These are phyloP conservation scores for Globisporangium uncinulatum DNA, from an alignment of 352 stramenopile genomes.

Conservation along the genomic window DNA sequence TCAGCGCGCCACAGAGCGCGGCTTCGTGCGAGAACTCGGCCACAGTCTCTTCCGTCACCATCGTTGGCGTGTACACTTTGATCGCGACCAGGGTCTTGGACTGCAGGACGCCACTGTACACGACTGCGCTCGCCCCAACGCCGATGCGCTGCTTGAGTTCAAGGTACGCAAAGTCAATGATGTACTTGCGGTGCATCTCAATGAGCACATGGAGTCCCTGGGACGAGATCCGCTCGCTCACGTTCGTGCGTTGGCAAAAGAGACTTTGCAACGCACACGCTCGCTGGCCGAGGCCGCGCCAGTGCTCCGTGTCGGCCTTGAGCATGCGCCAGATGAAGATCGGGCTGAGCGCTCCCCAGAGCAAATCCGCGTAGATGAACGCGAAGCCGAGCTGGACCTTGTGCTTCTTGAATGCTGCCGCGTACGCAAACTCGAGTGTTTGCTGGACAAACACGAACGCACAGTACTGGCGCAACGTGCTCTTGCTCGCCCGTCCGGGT, in stretches of 20 bases:
- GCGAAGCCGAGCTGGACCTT: constrained; percentile 13
- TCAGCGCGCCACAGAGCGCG: constrained; percentile 28
- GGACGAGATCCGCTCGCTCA: constrained; percentile 36
- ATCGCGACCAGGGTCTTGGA: constrained; percentile 34
- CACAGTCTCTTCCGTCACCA: constrained; percentile 35
- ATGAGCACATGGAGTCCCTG: constrained; percentile 44
- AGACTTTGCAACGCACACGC: constrained; percentile 30
- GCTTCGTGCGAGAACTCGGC: constrained; percentile 42
- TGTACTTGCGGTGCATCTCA: constrained; percentile 36
- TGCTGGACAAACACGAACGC: constrained; percentile 6
- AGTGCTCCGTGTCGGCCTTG: constrained; percentile 69
- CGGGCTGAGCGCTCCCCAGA: constrained; percentile 20
- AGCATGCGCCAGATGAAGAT: constrained; percentile 74
- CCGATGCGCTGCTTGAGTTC: constrained; percentile 38
- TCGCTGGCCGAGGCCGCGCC: constrained; percentile 54
- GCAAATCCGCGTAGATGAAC: constrained; percentile 20
- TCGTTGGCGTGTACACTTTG: constrained; percentile 59
- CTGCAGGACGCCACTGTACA: constrained; percentile 39
- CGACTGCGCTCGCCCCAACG: constrained; percentile 27
- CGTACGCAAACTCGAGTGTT: constrained; percentile 12
- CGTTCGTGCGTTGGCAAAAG: constrained; percentile 20
- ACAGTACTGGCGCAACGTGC: constrained; percentile 26
- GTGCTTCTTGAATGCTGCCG: constrained; percentile 14
- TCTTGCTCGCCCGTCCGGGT: constrained; percentile 4
- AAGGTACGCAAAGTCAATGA: constrained; percentile 52